phyloP scores from a whole-genome alignment of 306 rosid genomes.

The Herpetospermum pedunculosum region DNA sequence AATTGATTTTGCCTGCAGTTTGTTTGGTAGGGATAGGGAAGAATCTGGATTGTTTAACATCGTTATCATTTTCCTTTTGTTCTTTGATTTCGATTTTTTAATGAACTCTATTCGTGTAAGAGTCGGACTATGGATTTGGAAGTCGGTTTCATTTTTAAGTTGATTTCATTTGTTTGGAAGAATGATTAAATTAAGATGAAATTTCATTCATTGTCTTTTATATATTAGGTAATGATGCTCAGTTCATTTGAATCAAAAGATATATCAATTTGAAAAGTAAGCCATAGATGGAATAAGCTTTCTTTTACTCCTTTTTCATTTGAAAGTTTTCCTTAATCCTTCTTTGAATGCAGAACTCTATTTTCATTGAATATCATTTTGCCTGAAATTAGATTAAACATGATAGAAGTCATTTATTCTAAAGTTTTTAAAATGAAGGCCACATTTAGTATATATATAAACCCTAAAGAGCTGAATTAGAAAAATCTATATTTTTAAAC shows the following conservation, averaged over 20 bases:
- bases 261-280: background rate
- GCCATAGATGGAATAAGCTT: background rate
- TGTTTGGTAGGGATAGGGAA: background rate
- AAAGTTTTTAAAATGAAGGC: background rate
- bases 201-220: background rate
- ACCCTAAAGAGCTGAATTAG: background rate
- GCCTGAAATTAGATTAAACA: background rate
- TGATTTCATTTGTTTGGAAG: background rate
- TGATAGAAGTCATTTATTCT: background rate
- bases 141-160: background rate
- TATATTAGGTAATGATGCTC: background rate
- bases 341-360: background rate
- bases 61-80: background rate
- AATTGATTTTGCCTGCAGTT: background rate
- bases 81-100: background rate
- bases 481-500: background rate
- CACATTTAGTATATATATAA: background rate
- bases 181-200: background rate
- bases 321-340: background rate
- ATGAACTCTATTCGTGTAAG: background rate
- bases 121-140: background rate
- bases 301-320: background rate
- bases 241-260: background rate
- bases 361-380: background rate
- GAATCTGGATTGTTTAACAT: slow-evolving; percentile 7